These are phyloP conservation scores for Calocybe gangraenosa DNA, from an alignment of 768 basidiomycete genomes.

Conservation along the genomic window DNA sequence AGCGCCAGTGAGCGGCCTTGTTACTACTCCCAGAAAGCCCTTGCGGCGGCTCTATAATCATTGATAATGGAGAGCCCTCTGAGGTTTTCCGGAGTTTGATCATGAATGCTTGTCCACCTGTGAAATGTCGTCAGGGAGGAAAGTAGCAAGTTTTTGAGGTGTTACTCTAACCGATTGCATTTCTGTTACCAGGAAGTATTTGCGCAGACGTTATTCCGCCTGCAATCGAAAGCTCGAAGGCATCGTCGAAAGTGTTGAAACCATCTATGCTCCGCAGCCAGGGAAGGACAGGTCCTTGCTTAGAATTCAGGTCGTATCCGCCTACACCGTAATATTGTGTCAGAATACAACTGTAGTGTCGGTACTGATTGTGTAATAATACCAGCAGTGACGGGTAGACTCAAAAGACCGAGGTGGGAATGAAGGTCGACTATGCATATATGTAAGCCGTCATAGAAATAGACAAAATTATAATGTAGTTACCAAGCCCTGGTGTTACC, in stretches of 20 bases:
- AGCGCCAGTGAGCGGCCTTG: slow-evolving; percentile 58
- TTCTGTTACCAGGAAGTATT: slow-evolving; percentile 72
- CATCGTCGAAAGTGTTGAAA: slow-evolving; percentile 81
- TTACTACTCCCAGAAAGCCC: slow-evolving; percentile 44
- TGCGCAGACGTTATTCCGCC: slow-evolving; percentile 88
- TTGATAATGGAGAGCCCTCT: slow-evolving; percentile 72
- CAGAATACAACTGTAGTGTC: too few relatives aligned
- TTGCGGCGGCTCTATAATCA: slow-evolving; percentile 82
- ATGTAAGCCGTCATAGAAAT: slow-evolving; percentile 15
- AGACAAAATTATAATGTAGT: slow-evolving; percentile 1
- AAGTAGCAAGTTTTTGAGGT: neutral
- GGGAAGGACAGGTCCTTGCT: slow-evolving; percentile 64
- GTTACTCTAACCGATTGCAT: slow-evolving; percentile 58
- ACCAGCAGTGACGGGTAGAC: slow-evolving; percentile 54
- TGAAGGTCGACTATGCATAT: slow-evolving; percentile 60
- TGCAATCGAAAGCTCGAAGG: slow-evolving; percentile 68
- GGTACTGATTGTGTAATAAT: neutral
- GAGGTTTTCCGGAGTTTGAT: slow-evolving; percentile 78
- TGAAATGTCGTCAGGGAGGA: neutral
- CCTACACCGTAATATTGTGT: slow-evolving; percentile 23
- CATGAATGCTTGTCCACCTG: slow-evolving; percentile 86
- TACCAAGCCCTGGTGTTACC: slow-evolving; percentile 67
- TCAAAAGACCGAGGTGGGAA: slow-evolving; percentile 75
- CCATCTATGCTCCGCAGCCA: slow-evolving; percentile 83
- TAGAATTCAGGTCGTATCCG: slow-evolving; percentile 58